Evolutionary conservation across 2,329 filamentous ascomycete genomes (phyloP).

Genomic region (Thelonectria discophora): DNA sequence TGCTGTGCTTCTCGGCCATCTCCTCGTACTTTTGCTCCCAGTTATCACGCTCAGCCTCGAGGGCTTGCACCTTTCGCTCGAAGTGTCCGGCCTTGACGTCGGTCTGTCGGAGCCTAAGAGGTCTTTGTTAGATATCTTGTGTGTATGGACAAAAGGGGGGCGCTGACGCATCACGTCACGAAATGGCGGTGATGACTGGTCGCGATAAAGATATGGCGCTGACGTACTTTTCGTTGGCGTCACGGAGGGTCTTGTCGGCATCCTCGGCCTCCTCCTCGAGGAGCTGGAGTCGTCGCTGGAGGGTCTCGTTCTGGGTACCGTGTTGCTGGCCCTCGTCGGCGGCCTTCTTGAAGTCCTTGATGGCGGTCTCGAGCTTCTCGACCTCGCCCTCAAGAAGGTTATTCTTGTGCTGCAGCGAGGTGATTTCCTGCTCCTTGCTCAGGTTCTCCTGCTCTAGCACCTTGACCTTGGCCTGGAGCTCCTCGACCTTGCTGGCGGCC

Average conservation of each 20-base stretch:
- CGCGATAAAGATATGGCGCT: slow-evolving; percentile 26
- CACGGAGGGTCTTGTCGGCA: slow-evolving; percentile 93
- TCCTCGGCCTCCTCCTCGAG: slow-evolving; percentile 98
- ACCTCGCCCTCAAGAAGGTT: slow-evolving; percentile 87
- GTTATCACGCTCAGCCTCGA: slow-evolving; percentile 89
- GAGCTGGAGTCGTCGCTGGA: slow-evolving; percentile 91
- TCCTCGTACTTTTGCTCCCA: slow-evolving; percentile 99
- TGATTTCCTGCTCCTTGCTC: slow-evolving; percentile 97
- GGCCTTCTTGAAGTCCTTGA: slow-evolving; percentile 88
- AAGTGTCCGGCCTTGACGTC: slow-evolving; percentile 99
- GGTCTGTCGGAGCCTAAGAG: slow-evolving; percentile 88
- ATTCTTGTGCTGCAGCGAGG: slow-evolving; percentile 95
- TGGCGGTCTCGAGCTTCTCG: slow-evolving; percentile 85
- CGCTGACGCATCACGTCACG: slow-evolving; percentile 19
- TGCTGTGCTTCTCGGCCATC: slow-evolving; percentile 87
- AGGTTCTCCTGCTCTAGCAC: slow-evolving; percentile 92
- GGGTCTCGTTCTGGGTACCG: slow-evolving; percentile 88
- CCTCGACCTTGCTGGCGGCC: slow-evolving; percentile 81
- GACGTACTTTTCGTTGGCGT: slow-evolving; percentile 97
- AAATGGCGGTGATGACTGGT: slow-evolving; percentile 37
- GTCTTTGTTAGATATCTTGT: slow-evolving; percentile 29
- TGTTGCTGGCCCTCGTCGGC: slow-evolving; percentile 84
- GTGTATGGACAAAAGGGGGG: slow-evolving; percentile 7
- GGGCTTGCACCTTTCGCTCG: slow-evolving; percentile 98
- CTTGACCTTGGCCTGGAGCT: slow-evolving; percentile 89